Base-by-base conservation (phyloP, 768 basidiomycete species). In the Pluteus cervinus region DNA sequence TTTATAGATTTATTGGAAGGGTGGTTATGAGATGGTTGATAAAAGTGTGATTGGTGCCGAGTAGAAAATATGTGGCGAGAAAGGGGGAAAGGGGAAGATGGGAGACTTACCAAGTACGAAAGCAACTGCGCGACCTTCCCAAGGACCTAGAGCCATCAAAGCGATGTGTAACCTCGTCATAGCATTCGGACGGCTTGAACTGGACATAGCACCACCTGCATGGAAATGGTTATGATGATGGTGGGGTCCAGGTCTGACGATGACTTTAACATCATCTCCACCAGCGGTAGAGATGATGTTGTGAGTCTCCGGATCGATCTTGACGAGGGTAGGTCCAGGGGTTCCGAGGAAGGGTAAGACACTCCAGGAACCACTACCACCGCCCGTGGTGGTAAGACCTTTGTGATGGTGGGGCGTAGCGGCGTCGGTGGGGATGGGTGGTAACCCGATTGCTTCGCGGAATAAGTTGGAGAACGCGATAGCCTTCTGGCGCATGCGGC, bases 111-210 rank as follows among this genome's bases (percentile, higher is more conserved):
- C 87, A 12, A 90, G 71, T 40, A 90, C 86, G 43, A 90, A 90
- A 3, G 88, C 79, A 11, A 90, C 79, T 7, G 79, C 77, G 34
- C 85, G 70, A 35, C 86, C 86, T 58, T 90, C 87, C 86, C 87
- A 89, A 14, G 76, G 76, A 9, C 86, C 83, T 11, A 90, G 74
- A 6, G 73, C 57, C 65, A 76, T 76, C 38, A 89, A 58, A 2
- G 86, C 81, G 38, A 60, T 61, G 50, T 80, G 75, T 44, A 89
- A 60, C 31, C 87, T 78, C 30, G 55, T 61, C 32, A n/a, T n/a
- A n/a, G n/a, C n/a, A n/a, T n/a, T n/a, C n/a, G n/a, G n/a, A n/a
- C n/a, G n/a, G n/a, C n/a, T 21, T 25, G 17, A 20, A n/a, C n/a
- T n/a, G 16, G 8, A 22, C 21, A 21, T 39, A 24, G 9, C 26